Conservation (phyloP, 805 yeast species). For the Barnettozyma wickerhamii region DNA sequence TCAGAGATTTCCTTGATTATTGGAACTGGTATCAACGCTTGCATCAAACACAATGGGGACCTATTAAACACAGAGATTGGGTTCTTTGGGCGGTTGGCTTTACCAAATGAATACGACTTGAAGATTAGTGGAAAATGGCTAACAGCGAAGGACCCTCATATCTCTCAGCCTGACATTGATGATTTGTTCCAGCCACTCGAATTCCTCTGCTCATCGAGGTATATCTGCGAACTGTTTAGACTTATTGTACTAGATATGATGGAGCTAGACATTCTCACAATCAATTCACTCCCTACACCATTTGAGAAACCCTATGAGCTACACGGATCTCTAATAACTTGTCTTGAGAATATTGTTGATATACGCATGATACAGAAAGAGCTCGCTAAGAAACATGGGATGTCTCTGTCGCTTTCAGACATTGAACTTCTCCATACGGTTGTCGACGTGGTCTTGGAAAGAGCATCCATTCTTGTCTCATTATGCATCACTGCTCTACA, state of each 20-base stretch:
- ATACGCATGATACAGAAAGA: not conserved
- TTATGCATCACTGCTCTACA: slow-evolving; percentile 12
- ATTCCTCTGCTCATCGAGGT: slow-evolving; percentile 50
- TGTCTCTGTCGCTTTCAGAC: slow-evolving; percentile 9
- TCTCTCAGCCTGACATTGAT: slow-evolving; percentile 13
- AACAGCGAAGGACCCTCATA: not conserved
- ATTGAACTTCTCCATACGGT: slow-evolving; percentile 28
- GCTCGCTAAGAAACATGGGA: not conserved
- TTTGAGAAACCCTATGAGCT: slow-evolving; percentile 2
- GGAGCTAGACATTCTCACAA: not conserved
- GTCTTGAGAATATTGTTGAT: slow-evolving; percentile 2
- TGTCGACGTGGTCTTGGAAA: slow-evolving; percentile 34
- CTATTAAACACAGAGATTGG: slow-evolving; percentile 52
- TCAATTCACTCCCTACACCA: slow-evolving; percentile 1
- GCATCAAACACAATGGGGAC: slow-evolving; percentile 29
- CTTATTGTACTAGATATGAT: slow-evolving; percentile 34
- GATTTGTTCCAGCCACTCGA: slow-evolving; percentile 53
- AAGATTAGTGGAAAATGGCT: slow-evolving; percentile 32
- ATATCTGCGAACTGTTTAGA: slow-evolving; percentile 50
- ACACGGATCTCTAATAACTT: slow-evolving; percentile 13
- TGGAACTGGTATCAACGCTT: slow-evolving; percentile 66
- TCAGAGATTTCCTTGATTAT: slow-evolving; percentile 50
- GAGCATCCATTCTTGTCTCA: slow-evolving; percentile 27
- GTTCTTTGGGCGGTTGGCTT: slow-evolving; percentile 41
- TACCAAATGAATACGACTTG: slow-evolving; percentile 37